These are phyloP conservation scores for Teratosphaeria zuluensis DNA, from an alignment of 2,329 filamentous ascomycete genomes.

Conservation along the genomic window DNA sequence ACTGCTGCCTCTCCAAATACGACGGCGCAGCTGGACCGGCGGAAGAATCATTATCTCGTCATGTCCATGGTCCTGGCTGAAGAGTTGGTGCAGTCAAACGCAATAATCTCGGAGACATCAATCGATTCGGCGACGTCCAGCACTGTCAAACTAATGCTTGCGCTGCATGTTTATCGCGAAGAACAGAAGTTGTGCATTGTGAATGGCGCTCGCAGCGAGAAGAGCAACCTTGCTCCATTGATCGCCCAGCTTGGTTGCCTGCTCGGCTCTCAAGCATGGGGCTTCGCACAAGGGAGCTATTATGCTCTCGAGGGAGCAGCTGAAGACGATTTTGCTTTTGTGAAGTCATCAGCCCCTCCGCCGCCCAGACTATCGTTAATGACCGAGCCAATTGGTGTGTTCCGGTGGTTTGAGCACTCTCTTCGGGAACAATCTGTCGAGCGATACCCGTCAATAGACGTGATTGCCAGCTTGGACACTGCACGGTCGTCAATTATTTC, in stretches of 20 bases:
- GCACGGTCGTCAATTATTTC: conserved; percentile 2
- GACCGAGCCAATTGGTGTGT: conserved; percentile 18
- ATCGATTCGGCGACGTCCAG: neutral
- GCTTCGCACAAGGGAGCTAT: conserved; percentile 40
- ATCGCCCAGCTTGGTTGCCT: conserved; percentile 73
- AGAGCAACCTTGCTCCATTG: conserved; percentile 51
- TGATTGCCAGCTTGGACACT: conserved; percentile 15
- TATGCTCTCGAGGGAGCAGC: conserved; percentile 53
- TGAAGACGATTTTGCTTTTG: conserved; percentile 36
- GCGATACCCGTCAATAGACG: conserved; percentile 14
- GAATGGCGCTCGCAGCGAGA: neutral
- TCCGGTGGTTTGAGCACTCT: conserved; percentile 23
- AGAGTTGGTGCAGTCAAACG: conserved; percentile 8
- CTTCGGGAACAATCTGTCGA: conserved; percentile 9
- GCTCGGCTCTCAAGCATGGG: conserved; percentile 65
- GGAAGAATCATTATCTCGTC: conserved; percentile 18
- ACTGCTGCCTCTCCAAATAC: neutral
- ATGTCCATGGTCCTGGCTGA: conserved; percentile 17
- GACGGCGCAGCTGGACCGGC: conserved; percentile 5
- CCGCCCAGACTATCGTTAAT: conserved; percentile 10
- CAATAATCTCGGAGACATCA: neutral
- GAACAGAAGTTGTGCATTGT: conserved; percentile 68
- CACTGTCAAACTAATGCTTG: conserved; percentile 41
- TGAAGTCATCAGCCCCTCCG: conserved; percentile 13
- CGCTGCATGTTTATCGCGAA: conserved; percentile 77